phyloP scores from a whole-genome alignment of 2,329 filamentous ascomycete genomes.

The Ophiosphaerella narmari region DNA sequence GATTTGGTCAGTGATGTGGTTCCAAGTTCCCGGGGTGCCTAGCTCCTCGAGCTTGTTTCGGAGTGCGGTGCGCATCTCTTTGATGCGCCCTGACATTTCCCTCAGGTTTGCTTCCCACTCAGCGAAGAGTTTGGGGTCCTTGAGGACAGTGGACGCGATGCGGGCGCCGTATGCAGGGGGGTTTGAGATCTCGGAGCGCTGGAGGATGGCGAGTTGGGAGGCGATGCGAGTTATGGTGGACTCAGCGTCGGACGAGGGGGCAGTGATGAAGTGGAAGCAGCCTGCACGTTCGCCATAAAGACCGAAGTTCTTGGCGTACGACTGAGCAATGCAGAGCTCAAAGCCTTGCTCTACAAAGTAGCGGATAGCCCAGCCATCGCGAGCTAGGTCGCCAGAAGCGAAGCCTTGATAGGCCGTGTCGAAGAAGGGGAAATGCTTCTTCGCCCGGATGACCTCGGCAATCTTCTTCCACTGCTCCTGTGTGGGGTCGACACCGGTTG shows the following conservation, averaged over 20 bases:
- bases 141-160: constrained; percentile 83
- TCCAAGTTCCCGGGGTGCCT: constrained; percentile 87
- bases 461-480: constrained; percentile 93
- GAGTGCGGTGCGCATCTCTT: constrained; percentile 81
- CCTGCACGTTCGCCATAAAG: constrained; percentile 96
- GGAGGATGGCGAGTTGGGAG: constrained; percentile 89
- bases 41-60: constrained; percentile 80
- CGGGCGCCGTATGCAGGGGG: constrained; percentile 92
- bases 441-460: constrained; percentile 73
- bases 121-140: constrained; percentile 77
- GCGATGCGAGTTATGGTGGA: constrained; percentile 68
- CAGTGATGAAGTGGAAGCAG: constrained; percentile 90
- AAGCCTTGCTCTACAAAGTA: constrained; percentile 96
- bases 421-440: constrained; percentile 95
- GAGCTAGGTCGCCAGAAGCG: constrained; percentile 83
- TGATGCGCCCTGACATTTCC: constrained; percentile 96
- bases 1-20: constrained; percentile 97
- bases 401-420: constrained; percentile 98
- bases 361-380: constrained; percentile 88
- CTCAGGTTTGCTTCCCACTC: constrained; percentile 92
- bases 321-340: constrained; percentile 58
- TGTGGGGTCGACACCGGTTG: constrained; percentile 94
- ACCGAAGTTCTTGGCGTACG: constrained; percentile 67
- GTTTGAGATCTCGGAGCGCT: constrained; percentile 97
- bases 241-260: constrained; percentile 69